These are phyloP conservation scores for Fusarium sp. DNA, from an alignment of 2,329 filamentous ascomycete genomes.

Conservation along the genomic window DNA sequence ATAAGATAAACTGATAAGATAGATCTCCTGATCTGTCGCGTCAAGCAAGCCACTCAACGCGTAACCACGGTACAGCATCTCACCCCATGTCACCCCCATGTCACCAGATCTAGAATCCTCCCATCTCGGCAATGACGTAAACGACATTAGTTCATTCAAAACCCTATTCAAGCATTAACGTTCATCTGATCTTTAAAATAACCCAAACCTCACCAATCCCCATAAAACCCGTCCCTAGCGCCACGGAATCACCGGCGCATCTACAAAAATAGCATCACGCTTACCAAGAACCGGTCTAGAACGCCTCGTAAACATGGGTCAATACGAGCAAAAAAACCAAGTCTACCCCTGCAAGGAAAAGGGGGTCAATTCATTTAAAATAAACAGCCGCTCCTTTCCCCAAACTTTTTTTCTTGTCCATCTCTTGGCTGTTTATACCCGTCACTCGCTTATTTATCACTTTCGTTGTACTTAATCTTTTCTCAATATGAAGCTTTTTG, in stretches of 20 bases:
- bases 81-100: too few relatives aligned
- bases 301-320: not conserved
- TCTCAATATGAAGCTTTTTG: conserved; percentile 32
- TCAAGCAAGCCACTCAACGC: not conserved
- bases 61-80: not conserved
- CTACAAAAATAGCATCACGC: conserved; percentile 14
- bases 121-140: not conserved
- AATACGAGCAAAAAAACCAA: conserved; percentile 11
- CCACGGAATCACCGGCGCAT: not conserved
- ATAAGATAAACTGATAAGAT: not conserved
- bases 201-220: not conserved
- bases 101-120: not conserved
- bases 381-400: not conserved
- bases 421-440: not conserved
- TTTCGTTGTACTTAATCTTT: not conserved
- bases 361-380: conserved; percentile 16
- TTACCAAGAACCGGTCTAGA: conserved; percentile 14
- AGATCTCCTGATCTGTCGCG: too few relatives aligned
- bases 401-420: not conserved
- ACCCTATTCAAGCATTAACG: not conserved
- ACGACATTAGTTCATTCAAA: not conserved
- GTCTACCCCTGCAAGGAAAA: not conserved
- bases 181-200: conserved; percentile 1
- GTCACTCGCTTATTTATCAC: conserved; percentile 15
- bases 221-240: not conserved